Percentiles rank a stretch among this genome's conserved stretches.
Conservation (phyloP, 345 rosid species). For the Brassica carinata region DNA sequence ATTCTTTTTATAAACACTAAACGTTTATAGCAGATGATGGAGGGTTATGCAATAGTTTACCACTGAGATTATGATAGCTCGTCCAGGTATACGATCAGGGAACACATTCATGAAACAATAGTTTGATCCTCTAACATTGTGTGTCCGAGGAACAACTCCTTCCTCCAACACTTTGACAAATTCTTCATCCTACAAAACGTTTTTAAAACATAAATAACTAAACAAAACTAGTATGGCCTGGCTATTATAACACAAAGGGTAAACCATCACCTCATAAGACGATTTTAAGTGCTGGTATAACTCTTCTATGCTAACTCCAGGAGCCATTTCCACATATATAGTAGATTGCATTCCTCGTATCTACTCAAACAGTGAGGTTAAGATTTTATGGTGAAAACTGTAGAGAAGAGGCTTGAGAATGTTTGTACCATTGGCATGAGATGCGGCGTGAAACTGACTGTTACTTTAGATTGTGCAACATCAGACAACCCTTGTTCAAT, state of each 20-base stretch:
- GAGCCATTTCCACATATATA: slow-evolving; percentile 81
- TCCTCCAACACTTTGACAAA: slow-evolving; percentile 71
- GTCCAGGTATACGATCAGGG: slow-evolving; percentile 83
- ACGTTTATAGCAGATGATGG: slow-evolving; percentile 3
- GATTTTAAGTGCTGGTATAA: slow-evolving; percentile 58
- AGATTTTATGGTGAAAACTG: slow-evolving; percentile 29
- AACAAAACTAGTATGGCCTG: neutral
- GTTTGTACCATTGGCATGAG: slow-evolving; percentile 90
- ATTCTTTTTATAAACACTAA: neutral
- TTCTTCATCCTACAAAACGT: slow-evolving; percentile 66
- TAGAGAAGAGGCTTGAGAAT: slow-evolving; percentile 3
- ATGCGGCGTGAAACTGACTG: slow-evolving; percentile 96
- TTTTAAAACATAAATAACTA: slow-evolving; percentile 1
- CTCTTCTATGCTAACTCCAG: slow-evolving; percentile 62
- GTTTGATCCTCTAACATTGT: slow-evolving; percentile 87
- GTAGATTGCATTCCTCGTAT: slow-evolving; percentile 98
- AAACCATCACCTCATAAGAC: slow-evolving; percentile 61
- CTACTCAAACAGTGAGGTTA: slow-evolving; percentile 41
- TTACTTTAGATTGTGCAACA: slow-evolving; percentile 66
- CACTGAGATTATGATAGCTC: slow-evolving; percentile 88
- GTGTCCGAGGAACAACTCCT: slow-evolving; percentile 83
- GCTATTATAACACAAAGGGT: neutral
- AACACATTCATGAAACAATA: slow-evolving; percentile 83
- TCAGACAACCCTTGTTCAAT: slow-evolving; percentile 94
- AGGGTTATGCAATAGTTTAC: slow-evolving; percentile 40